These are phyloP conservation scores for Austroboletus niveus DNA, from an alignment of 1,284 basidiomycete genomes.

Conservation along the genomic window DNA sequence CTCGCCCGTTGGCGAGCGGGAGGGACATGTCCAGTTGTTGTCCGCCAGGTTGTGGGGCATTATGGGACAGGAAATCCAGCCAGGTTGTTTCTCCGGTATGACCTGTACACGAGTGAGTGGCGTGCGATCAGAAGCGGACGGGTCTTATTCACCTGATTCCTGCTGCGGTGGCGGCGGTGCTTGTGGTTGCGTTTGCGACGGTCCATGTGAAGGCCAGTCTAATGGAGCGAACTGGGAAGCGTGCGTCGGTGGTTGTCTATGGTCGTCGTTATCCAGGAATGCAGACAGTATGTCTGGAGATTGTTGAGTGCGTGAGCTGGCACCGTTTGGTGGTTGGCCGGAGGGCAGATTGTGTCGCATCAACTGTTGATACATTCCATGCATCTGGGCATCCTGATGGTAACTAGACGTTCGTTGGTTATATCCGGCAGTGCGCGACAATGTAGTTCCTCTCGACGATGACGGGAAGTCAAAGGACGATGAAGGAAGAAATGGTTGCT, in stretches of 20 bases:
- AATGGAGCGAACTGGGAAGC: constrained; percentile 23
- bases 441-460: constrained; percentile 24
- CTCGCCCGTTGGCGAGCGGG: constrained; percentile 25
- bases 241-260: constrained; percentile 21
- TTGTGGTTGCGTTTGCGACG: constrained; percentile 21
- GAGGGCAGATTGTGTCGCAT: constrained; percentile 30
- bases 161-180: constrained; percentile 20
- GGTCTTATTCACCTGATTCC: constrained; percentile 21
- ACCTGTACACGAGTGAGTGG: constrained; percentile 14
- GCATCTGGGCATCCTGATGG: constrained; percentile 31
- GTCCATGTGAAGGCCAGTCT: constrained; percentile 32
- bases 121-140: neutral
- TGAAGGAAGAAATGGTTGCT: constrained; percentile 25
- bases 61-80: constrained; percentile 33
- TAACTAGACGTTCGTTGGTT: constrained; percentile 26
- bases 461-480: constrained; percentile 31
- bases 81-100: constrained; percentile 30
- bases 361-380: constrained; percentile 32
- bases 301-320: constrained; percentile 21
- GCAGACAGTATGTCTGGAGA: constrained; percentile 30
- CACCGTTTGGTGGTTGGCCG: constrained; percentile 18
- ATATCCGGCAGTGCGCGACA: constrained; percentile 24
- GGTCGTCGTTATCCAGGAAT: constrained; percentile 31
- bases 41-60: constrained; percentile 19
- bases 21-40: constrained; percentile 32